Evolutionary conservation across 768 basidiomycete genomes (phyloP).

Genomic region (Leccinellum albellum): DNA sequence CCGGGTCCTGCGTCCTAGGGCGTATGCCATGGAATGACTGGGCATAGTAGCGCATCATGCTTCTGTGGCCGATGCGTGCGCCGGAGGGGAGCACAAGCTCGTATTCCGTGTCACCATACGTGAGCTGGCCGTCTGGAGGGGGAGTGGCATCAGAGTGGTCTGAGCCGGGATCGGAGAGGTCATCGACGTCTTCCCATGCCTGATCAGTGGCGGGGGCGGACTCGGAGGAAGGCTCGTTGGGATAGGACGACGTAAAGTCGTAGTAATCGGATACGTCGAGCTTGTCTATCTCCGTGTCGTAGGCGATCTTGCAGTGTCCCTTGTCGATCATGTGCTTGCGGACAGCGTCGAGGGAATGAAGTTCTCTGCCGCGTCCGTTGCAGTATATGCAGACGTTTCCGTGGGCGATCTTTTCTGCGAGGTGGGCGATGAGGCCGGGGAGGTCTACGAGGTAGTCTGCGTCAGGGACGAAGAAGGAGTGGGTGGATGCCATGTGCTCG

Average conservation of each 20-base stretch:
- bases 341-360: constrained; percentile 80
- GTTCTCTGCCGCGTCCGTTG: constrained; percentile 76
- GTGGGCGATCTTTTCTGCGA: constrained; percentile 92
- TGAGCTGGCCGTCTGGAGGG: constrained; percentile 51
- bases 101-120: constrained; percentile 74
- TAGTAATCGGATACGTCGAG: constrained; percentile 92
- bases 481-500: constrained; percentile 79
- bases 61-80: constrained; percentile 86
- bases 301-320: constrained; percentile 93
- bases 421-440: constrained; percentile 74
- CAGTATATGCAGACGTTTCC: constrained; percentile 93
- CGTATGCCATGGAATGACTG: constrained; percentile 64
- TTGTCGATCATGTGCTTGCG: constrained; percentile 97
- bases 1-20: constrained; percentile 53
- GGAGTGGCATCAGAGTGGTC: constrained; percentile 37
- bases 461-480: constrained; percentile 97
- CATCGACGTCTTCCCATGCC: constrained; percentile 35
- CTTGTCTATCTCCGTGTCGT: constrained; percentile 73
- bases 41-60: constrained; percentile 79
- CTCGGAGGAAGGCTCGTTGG: constrained; percentile 32
- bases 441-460: constrained; percentile 85
- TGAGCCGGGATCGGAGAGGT: constrained; percentile 19
- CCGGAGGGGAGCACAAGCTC: constrained; percentile 95
- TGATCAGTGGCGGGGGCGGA: constrained; percentile 30
- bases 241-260: constrained; percentile 84